phyloP scores from a whole-genome alignment of 345 rosid genomes.

The Eucalyptus erythrocorys region DNA sequence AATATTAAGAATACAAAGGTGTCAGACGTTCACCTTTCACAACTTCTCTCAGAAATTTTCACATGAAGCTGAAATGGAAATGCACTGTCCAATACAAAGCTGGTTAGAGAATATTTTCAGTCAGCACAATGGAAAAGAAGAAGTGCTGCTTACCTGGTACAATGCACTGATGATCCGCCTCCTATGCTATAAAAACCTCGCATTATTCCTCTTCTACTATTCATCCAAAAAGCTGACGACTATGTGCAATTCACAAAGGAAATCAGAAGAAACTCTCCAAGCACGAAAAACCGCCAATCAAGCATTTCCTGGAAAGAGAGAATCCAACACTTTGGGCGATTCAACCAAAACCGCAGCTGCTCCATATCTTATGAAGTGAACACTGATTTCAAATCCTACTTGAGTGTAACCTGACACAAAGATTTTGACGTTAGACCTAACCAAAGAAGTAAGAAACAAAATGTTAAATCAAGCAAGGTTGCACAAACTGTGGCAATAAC shows the following conservation, averaged over 20 bases:
- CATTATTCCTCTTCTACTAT: constrained; percentile 45
- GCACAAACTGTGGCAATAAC: background rate
- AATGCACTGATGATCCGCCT: constrained; percentile 37
- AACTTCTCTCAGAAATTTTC: background rate
- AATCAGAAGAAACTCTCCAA: constrained; percentile 61
- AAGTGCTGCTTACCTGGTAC: constrained; percentile 16
- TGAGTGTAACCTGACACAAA: constrained; percentile 34
- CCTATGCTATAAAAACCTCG: constrained; percentile 39
- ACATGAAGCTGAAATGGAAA: background rate
- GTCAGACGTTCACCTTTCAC: background rate
- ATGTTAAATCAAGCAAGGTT: background rate
- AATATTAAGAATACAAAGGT: background rate
- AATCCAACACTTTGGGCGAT: constrained; percentile 42
- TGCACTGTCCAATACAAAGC: constrained; percentile 13
- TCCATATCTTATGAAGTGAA: constrained; percentile 56
- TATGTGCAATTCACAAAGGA: constrained; percentile 92
- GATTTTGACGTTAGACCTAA: background rate
- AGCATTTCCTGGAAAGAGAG: constrained; percentile 79
- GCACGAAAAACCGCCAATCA: constrained; percentile 70
- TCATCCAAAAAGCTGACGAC: constrained; percentile 26
- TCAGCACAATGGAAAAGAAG: background rate
- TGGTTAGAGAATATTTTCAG: background rate
- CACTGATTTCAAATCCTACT: constrained; percentile 30
- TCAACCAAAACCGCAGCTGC: constrained; percentile 43
- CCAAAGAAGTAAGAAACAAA: background rate